Base-by-base conservation (phyloP, 768 basidiomycete genomes). In the Hortiboletus campestris region DNA sequence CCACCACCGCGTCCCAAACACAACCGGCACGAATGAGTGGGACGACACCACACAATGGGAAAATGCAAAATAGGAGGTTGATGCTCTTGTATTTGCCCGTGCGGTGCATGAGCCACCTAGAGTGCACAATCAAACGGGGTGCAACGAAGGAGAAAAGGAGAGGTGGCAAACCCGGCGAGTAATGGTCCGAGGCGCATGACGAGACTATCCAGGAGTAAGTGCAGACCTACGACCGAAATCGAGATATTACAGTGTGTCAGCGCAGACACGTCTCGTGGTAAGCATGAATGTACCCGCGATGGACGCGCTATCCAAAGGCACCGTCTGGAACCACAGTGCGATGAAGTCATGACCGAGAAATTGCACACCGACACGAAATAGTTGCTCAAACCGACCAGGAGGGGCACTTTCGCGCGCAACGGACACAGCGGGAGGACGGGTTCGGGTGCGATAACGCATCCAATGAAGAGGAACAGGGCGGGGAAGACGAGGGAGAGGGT, bases 291-390 rank as follows among this genome's bases (percentile, higher is more conserved):
- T 57, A 84, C 85, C 85, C 1, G 86, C 85, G 6, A 78, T 83
- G 11, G 86, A 83, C 20, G 88, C 85, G 43, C 76, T 85, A 14
- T 85, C 81, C 38, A 89, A 64, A 66, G 81, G 75, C 2, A 91
- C 89, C 0, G 85, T 89, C 67, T 91, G 87, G 67, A 91, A 91
- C 86, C 88, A 91, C 67, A 87, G 80, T 4, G 90, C 89, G 67
- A 84, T 80, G 68, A 85, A 90, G 68, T 88, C 66, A 81, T 88
- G 60, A 90, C 78, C 1, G 84, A 75, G 46, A 91, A 87, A 65
- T 89, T 92, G 67, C 88, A 89, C 2, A 78, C 76, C 6, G 88
- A 80, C 12, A 91, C 89, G 20, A 89, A 78, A 63, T 84, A 86
- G 63, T 89, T 90, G 63, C 83, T 88, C 49, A 76, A 68, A 3